These are phyloP conservation scores for Paracorniculantispora psalliotae DNA, from an alignment of 2,329 filamentous ascomycete genomes.

Conservation along the genomic window DNA sequence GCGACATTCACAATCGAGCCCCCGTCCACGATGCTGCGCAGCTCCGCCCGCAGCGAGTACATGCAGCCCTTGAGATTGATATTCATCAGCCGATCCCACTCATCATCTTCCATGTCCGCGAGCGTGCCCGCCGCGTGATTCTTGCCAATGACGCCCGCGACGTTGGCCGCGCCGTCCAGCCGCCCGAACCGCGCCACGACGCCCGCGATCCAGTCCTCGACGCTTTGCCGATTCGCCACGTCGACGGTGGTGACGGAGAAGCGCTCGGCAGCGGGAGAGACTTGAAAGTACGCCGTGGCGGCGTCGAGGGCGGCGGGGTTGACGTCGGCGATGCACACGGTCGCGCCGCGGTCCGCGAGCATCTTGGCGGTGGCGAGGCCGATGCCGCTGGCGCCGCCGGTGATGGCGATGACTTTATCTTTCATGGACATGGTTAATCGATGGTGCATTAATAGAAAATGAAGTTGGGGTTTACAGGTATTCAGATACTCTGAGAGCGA, in stretches of 20 bases:
- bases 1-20: conserved; percentile 57
- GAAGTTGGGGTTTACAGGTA: not conserved
- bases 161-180: conserved; percentile 51
- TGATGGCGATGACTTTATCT: conserved; percentile 36
- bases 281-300: conserved; percentile 27
- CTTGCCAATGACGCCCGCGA: conserved; percentile 47
- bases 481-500: too few species aligned
- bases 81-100: conserved; percentile 44
- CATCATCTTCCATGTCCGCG: conserved; percentile 40
- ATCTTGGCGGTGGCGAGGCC: conserved; percentile 36
- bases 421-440: conserved; percentile 23
- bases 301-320: conserved; percentile 25
- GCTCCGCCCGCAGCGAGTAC: conserved; percentile 44
- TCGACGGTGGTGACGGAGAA: conserved; percentile 41
- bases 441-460: not conserved
- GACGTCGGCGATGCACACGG: conserved; percentile 36
- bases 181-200: conserved; percentile 46
- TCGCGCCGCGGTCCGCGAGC: conserved; percentile 32
- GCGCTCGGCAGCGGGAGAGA: not conserved
- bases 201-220: conserved; percentile 45
- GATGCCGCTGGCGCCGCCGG: conserved; percentile 40
- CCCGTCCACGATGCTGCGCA: conserved; percentile 34
- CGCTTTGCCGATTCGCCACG: conserved; percentile 41
- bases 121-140: conserved; percentile 36
- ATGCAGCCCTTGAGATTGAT: conserved; percentile 48